Conservation (phyloP, 305 asterid species). For the Fraxinus angustifolia region DNA sequence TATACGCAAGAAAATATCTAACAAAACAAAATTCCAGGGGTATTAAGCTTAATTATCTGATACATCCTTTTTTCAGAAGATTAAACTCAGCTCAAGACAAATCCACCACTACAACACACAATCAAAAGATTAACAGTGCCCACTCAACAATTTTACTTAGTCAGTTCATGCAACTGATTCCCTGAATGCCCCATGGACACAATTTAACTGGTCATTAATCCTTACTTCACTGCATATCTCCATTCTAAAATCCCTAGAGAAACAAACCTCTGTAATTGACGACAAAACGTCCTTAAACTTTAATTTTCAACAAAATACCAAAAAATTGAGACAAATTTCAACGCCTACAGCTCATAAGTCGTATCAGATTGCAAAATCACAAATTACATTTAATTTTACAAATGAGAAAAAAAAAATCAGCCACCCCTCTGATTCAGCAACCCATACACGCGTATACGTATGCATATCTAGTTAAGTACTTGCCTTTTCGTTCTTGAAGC, state of each 20-base stretch:
- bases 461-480: conserved; percentile 1
- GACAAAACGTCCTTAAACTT: background rate
- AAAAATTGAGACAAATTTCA: background rate
- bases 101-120: background rate
- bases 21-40: background rate
- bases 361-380: background rate
- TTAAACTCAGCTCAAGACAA: background rate
- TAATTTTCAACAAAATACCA: background rate
- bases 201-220: background rate
- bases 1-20: background rate
- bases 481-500: conserved; percentile 94
- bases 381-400: background rate
- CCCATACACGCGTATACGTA: background rate
- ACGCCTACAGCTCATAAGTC: background rate
- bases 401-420: background rate
- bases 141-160: background rate
- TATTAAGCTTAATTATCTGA: background rate
- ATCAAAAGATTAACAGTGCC: background rate
- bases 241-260: background rate
- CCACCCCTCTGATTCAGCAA: background rate
- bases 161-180: background rate
- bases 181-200: background rate
- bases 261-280: background rate
- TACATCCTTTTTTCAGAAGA: background rate
- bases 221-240: background rate